Evolutionary conservation across 2,329 filamentous ascomycete genomes (phyloP).

Genomic region (Calonectria pseudoturangicola): DNA sequence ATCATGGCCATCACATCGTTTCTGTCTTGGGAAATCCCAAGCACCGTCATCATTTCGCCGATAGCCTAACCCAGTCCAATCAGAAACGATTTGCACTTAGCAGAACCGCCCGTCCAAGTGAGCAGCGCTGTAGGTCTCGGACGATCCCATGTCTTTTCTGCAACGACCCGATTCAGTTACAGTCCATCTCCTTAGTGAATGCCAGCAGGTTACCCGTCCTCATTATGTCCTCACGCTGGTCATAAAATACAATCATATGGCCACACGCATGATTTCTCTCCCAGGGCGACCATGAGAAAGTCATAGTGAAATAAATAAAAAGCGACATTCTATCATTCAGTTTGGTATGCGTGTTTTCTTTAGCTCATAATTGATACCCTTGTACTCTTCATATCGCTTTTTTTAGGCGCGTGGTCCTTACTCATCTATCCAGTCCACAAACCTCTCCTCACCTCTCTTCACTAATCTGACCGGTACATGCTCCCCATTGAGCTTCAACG

Average conservation of each 20-base stretch:
- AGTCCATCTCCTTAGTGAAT: background rate
- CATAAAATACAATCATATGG: too few species aligned
- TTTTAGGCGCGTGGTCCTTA: background rate
- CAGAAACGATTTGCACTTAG: slow-evolving; percentile 4
- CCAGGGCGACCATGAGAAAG: too few species aligned
- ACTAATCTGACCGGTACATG: slow-evolving; percentile 81
- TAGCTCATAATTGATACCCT: too few species aligned
- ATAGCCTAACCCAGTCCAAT: slow-evolving; percentile 3
- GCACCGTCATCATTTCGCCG: slow-evolving; percentile 20
- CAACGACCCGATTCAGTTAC: background rate
- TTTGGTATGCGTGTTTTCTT: too few species aligned
- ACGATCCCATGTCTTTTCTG: background rate
- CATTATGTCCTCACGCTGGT: background rate
- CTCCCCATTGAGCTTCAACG: slow-evolving; percentile 80
- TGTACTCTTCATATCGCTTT: too few species aligned
- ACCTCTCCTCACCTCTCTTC: slow-evolving; percentile 81
- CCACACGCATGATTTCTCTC: too few species aligned
- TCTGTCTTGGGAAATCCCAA: background rate
- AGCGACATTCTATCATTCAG: too few species aligned
- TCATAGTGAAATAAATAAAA: too few species aligned
- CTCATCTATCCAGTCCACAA: slow-evolving; percentile 67
- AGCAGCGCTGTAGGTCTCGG: background rate
- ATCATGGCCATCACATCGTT: background rate
- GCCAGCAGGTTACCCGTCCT: background rate
- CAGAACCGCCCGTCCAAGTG: background rate